phyloP scores from a whole-genome alignment of 495 filamentous ascomycete species.

The Trichoderma asperelloides region DNA sequence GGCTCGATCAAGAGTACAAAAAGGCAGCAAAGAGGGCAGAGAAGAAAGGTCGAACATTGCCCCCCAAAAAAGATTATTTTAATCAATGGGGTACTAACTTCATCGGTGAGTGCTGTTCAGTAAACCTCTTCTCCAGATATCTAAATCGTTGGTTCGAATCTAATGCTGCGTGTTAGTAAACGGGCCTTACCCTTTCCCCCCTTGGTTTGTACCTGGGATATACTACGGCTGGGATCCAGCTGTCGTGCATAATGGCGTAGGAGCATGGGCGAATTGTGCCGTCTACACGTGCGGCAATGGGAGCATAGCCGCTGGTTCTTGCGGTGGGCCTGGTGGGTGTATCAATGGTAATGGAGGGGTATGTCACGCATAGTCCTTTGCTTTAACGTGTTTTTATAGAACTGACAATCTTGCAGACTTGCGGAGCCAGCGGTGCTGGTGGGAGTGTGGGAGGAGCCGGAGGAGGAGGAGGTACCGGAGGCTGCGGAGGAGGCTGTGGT shows the following conservation, averaged over 20 bases:
- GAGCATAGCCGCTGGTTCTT: not conserved
- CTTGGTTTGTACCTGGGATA: not conserved
- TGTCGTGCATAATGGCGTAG: not conserved
- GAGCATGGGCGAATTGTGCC: not conserved
- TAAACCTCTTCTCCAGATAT: not conserved
- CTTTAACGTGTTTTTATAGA: not conserved
- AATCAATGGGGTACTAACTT: not conserved
- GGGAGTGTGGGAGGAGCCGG: not conserved
- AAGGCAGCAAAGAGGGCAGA: not conserved
- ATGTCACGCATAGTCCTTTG: not conserved
- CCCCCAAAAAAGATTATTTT: not conserved
- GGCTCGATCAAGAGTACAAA: not conserved
- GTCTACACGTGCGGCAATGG: not conserved
- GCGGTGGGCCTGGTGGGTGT: not conserved
- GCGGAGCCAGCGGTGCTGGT: not conserved
- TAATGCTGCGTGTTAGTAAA: not conserved
- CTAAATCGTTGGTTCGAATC: not conserved
- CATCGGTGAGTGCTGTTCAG: not conserved
- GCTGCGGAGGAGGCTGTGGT: not conserved
- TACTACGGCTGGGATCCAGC: not conserved
- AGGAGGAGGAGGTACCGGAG: not conserved
- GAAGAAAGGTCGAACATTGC: not conserved
- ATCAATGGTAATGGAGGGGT: not conserved
- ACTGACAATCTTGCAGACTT: not conserved
- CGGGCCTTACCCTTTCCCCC: not conserved